Evolutionary conservation across 2,329 filamentous ascomycete species (phyloP).

Genomic region (Fusarium staphyleae): DNA sequence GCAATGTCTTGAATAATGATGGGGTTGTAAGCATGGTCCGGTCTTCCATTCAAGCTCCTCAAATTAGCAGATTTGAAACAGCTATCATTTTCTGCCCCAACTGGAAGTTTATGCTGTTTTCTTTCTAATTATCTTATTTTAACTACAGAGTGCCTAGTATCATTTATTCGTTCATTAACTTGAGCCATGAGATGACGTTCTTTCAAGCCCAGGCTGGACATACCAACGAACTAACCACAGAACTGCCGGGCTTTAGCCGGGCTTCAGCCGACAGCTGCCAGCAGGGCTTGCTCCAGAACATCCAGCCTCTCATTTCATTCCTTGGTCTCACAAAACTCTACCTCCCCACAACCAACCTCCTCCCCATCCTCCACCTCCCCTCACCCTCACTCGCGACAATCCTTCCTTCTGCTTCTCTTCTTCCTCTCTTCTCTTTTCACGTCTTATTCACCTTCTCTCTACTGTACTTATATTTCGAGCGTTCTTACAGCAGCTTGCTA

Average conservation of each 20-base stretch:
- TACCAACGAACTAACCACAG: constrained; percentile 13
- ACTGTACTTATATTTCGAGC: constrained; percentile 34
- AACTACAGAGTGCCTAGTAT: too few species aligned
- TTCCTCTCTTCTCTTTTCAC: constrained; percentile 2
- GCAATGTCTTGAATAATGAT: too few species aligned
- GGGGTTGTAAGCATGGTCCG: too few species aligned
- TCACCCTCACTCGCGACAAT: too few species aligned
- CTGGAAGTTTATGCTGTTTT: too few species aligned
- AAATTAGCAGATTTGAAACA: too few species aligned
- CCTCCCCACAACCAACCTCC: constrained; percentile 41
- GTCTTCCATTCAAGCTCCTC: too few species aligned
- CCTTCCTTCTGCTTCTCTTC: too few species aligned
- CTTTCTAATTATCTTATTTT: too few species aligned
- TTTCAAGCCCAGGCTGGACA: background rate
- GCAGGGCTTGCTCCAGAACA: constrained; percentile 38
- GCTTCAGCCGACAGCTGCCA: constrained; percentile 29
- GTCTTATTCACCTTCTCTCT: constrained; percentile 29
- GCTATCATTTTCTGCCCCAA: too few species aligned
- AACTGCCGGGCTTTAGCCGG: constrained; percentile 36
- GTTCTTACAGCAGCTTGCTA: constrained; percentile 43
- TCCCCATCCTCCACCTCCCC: background rate
- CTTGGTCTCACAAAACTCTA: constrained; percentile 47
- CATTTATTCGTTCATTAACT: too few species aligned
- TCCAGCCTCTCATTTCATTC: constrained; percentile 44
- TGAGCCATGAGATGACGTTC: background rate